phyloP scores from a whole-genome alignment of 371 early-diverging fungal genomes.

The Lichtheimia hyalospora region DNA sequence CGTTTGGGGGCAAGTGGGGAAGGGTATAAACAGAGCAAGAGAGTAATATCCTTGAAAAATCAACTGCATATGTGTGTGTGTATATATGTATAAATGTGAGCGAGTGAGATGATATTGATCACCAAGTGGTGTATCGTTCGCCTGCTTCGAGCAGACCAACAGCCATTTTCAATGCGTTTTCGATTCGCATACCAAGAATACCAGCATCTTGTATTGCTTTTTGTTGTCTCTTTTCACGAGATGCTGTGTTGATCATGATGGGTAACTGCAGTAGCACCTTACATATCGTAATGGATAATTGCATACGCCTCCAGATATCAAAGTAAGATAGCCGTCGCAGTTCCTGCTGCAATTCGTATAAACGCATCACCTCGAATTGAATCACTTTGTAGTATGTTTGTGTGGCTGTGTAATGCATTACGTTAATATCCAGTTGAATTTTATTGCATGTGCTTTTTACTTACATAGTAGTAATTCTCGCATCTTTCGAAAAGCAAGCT shows the following conservation, averaged over 20 bases:
- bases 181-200: constrained; percentile 50
- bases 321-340: constrained; percentile 58
- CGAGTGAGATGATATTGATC: background rate
- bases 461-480: constrained; percentile 59
- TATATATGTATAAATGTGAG: too few relatives aligned
- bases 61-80: too few relatives aligned
- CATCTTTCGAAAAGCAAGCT: constrained; percentile 56
- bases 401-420: constrained; percentile 36
- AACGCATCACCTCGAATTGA: constrained; percentile 57
- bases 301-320: constrained; percentile 58
- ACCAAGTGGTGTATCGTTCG: constrained; percentile 42
- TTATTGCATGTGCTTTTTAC: constrained; percentile 1
- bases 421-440: background rate
- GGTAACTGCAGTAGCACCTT: constrained; percentile 58
- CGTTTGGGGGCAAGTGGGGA: too few relatives aligned
- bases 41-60: too few relatives aligned
- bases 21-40: too few relatives aligned
- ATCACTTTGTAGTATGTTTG: constrained; percentile 61
- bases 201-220: constrained; percentile 25
- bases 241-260: constrained; percentile 51
- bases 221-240: constrained; percentile 29
- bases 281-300: constrained; percentile 55
- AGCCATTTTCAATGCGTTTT: constrained; percentile 52
- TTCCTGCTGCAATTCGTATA: constrained; percentile 62
- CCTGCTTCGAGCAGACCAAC: constrained; percentile 57